Evolutionary conservation across 2,329 filamentous ascomycete species (phyloP), one percentile per base, ranked within the genome.

Genomic region (Trichoderma atrobrunneum): DNA sequence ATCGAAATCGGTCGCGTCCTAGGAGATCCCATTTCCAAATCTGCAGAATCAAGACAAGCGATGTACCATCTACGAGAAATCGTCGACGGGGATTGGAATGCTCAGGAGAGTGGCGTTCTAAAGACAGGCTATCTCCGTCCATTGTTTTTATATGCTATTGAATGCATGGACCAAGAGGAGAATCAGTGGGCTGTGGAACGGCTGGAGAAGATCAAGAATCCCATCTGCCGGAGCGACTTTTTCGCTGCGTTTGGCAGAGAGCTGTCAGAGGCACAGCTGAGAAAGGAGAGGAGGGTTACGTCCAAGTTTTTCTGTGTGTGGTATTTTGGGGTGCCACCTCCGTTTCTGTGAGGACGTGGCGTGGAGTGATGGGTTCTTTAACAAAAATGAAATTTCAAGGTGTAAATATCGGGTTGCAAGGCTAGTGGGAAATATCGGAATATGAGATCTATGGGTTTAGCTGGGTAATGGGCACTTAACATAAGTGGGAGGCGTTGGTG

Each of bases 261-360:
- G 51, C 70, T 76, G 16, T 72, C 71, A 12, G 72, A 73, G 39
- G 74, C 74, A 3, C 75, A 76, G 56, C 28, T 72, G 36, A 66
- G 70, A 7, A 76, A 76, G 60, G 74, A 75, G n/a, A 75, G 75
- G 68, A 72, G 74, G 51, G 75, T 76, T 21, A 76, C 75, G n/a
- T 73, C 75, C 7, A 75, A 74, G 51, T 76, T 76, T 39, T 76
- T 76, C 60, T 76, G 74, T 26, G 73, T 76, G 3, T 75, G 70
- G 73, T 73, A 74, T 59, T 76, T 76, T 71, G 74, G 74, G 10
- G 68, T 73, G 12, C 64, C 73, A 21, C 75, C 75, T 32, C 75
- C 75, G 7, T 75, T 65, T 66, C 32, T 75, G 70, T 74, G 60
- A 36, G 34, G 24, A 11, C n/a, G 26, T 63, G 21, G 16, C 21